Percentiles rank a stretch among this genome's conserved stretches.
These are phyloP conservation scores for Fragilaria crotonensis DNA, from an alignment of 108 stramenopile genomes.

Conservation along the genomic window DNA sequence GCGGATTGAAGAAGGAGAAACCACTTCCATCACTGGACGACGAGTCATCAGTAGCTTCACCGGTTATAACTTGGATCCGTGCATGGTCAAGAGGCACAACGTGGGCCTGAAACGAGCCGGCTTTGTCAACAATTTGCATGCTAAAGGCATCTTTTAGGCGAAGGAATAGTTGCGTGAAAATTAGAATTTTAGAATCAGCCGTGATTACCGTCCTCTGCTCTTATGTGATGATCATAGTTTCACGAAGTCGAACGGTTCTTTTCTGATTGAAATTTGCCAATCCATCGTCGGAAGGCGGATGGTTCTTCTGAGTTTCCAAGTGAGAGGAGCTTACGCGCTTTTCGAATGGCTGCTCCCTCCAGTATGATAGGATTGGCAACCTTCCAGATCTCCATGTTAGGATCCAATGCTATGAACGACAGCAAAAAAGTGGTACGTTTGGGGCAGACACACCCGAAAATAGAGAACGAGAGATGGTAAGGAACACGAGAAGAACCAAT, in stretches of 20 bases:
- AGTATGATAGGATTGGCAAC: slow-evolving; percentile 52
- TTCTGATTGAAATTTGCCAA: too few relatives aligned
- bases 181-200: too few relatives aligned
- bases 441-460: too few relatives aligned
- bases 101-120: slow-evolving; percentile 54
- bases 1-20: slow-evolving; percentile 16
- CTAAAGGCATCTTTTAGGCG: slow-evolving; percentile 80
- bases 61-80: slow-evolving; percentile 77
- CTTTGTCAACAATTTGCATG: slow-evolving; percentile 77
- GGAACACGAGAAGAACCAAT: too few relatives aligned
- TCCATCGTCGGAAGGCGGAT: too few relatives aligned
- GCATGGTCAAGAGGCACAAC: slow-evolving; percentile 59
- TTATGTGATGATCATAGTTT: too few relatives aligned
- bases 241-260: too few relatives aligned
- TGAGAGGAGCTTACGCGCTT: background rate
- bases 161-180: too few relatives aligned
- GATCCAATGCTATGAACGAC: slow-evolving; percentile 52
- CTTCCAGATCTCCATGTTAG: slow-evolving; percentile 28
- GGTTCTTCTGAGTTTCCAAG: background rate
- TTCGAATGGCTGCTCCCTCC: slow-evolving; percentile 22
- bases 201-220: too few relatives aligned
- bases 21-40: slow-evolving; percentile 35
- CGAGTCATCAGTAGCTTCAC: slow-evolving; percentile 61
- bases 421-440: too few relatives aligned
- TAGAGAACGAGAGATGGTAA: too few relatives aligned